Evolutionary conservation across 2,329 filamentous ascomycete species (phyloP).

Genomic region (Colletotrichum godetiae): DNA sequence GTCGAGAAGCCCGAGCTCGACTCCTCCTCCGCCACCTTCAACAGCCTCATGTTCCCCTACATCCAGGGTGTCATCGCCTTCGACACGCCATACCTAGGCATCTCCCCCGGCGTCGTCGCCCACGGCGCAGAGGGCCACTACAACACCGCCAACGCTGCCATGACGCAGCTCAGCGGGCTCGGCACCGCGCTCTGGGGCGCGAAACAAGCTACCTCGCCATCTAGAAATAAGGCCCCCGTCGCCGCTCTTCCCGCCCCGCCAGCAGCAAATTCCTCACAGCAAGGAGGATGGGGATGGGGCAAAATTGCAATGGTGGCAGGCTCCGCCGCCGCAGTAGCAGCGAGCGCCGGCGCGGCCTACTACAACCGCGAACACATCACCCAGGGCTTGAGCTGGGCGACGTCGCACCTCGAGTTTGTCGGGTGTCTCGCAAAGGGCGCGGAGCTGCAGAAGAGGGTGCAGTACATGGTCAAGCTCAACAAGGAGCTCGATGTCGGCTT

Average conservation of each 20-base stretch:
- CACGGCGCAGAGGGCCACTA: constrained; percentile 90
- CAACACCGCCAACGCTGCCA: constrained; percentile 76
- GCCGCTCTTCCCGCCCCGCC: constrained; percentile 48
- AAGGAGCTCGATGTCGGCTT: constrained; percentile 78
- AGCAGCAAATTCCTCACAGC: constrained; percentile 48
- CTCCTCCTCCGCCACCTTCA: constrained; percentile 51
- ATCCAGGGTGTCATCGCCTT: constrained; percentile 92
- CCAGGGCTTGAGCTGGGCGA: constrained; percentile 82
- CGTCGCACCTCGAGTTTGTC: constrained; percentile 93
- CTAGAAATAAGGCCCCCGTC: constrained; percentile 48
- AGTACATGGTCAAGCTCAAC: constrained; percentile 73
- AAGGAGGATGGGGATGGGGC: constrained; percentile 82
- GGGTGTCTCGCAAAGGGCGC: constrained; percentile 87
- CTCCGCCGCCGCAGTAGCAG: constrained; percentile 83
- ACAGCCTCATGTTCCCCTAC: constrained; percentile 89
- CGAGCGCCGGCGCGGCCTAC: constrained; percentile 87
- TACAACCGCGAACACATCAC: constrained; percentile 84
- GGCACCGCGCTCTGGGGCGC: constrained; percentile 76
- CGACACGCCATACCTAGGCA: constrained; percentile 91
- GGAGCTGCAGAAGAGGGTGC: constrained; percentile 80
- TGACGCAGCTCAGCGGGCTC: constrained; percentile 73
- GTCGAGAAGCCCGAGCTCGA: constrained; percentile 46
- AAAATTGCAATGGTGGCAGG: constrained; percentile 88
- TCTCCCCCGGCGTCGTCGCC: constrained; percentile 84
- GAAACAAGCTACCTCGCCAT: constrained; percentile 47